Conservation (phyloP, 495 filamentous ascomycete species). For the Podospora pseudocomata region DNA sequence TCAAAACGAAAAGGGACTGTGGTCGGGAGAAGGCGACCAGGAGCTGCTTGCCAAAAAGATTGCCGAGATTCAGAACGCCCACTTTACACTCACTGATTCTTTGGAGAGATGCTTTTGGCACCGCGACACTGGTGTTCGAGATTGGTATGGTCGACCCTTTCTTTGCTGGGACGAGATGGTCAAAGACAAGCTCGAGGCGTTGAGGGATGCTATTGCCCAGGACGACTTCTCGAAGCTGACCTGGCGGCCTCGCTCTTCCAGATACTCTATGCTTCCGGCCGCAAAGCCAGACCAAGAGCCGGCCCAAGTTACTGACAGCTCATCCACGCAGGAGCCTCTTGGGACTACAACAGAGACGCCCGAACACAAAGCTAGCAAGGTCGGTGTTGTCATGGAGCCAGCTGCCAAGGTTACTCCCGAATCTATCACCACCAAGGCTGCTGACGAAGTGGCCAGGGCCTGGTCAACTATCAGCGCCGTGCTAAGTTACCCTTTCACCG, state of each 20-base stretch:
- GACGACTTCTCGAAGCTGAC: neutral
- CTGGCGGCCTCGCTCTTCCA: neutral
- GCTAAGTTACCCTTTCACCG: neutral
- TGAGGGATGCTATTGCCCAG: neutral
- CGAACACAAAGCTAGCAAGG: neutral
- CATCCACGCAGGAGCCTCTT: neutral
- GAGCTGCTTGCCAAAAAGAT: neutral
- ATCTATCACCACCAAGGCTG: neutral
- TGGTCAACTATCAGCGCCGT: neutral
- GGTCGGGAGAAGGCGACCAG: neutral
- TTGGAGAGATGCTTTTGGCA: slow-evolving; percentile 9
- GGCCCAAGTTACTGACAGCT: neutral
- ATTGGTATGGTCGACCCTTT: slow-evolving; percentile 11
- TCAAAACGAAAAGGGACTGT: neutral
- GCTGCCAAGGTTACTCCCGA: neutral
- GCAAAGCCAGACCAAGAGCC: neutral
- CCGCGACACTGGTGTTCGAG: neutral
- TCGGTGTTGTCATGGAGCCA: neutral
- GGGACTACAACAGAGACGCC: neutral
- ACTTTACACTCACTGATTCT: slow-evolving; percentile 1
- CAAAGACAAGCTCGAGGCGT: neutral
- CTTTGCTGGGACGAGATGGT: slow-evolving; percentile 3
- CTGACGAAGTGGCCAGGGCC: neutral
- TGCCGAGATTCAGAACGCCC: neutral
- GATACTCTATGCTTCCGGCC: neutral